phyloP scores from a whole-genome alignment of 441 rosid genomes.

The Daphne laureola region DNA sequence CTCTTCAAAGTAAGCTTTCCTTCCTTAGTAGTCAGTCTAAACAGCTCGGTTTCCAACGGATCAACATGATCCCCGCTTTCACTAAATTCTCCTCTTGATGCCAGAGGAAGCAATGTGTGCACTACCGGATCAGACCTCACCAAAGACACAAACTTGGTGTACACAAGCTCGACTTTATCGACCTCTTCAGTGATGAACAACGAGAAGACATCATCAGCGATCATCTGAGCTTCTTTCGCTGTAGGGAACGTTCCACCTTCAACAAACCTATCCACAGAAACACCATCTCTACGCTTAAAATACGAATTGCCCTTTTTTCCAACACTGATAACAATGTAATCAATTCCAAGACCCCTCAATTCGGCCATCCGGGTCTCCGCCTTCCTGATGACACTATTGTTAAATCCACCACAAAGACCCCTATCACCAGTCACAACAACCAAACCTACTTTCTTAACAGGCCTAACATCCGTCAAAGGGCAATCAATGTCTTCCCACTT shows the following conservation, averaged over 20 bases:
- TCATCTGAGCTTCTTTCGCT: conserved; percentile 57
- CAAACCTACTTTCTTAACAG: conserved; percentile 55
- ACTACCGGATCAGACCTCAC: conserved; percentile 57
- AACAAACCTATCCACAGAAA: conserved; percentile 36
- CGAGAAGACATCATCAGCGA: conserved; percentile 67
- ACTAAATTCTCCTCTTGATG: conserved; percentile 40
- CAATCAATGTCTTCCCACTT: conserved; percentile 50
- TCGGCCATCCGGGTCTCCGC: conserved; percentile 42
- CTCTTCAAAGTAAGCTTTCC: conserved; percentile 58
- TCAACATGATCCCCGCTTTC: conserved; percentile 54
- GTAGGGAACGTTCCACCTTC: conserved; percentile 52
- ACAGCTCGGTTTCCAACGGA: conserved; percentile 63
- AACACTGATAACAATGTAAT: conserved; percentile 46
- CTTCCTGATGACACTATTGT: conserved; percentile 45
- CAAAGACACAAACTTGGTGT: conserved; percentile 57
- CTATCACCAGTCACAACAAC: conserved; percentile 55
- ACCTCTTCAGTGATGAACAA: conserved; percentile 60
- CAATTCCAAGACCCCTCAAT: conserved; percentile 43
- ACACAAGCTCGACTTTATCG: conserved; percentile 70
- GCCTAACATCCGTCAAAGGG: conserved; percentile 50
- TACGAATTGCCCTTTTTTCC: conserved; percentile 70
- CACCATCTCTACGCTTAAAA: conserved; percentile 37
- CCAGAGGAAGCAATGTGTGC: conserved; percentile 52
- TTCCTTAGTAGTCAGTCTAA: conserved; percentile 58
- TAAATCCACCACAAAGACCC: conserved; percentile 76